A percentile compares a stretch with the other conserved stretches of the same genome.
phyloP scores from a whole-genome alignment of 371 early-diverging fungal genomes.

The Mucor piriformis region DNA sequence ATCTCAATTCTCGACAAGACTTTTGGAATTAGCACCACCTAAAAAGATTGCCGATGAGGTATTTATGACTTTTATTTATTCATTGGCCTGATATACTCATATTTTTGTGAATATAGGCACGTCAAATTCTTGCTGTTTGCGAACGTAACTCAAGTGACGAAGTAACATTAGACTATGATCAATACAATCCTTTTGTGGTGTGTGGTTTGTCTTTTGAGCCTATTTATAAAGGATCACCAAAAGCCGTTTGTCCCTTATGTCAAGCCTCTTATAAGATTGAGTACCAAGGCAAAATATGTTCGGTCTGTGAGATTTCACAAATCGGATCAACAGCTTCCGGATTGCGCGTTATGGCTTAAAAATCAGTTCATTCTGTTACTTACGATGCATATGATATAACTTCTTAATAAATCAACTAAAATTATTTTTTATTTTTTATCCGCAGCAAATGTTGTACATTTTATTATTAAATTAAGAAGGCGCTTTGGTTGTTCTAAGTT shows the following conservation, averaged over 20 bases:
- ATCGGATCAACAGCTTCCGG: slow-evolving; percentile 39
- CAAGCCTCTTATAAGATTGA: slow-evolving; percentile 82
- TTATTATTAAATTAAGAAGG: too few species aligned
- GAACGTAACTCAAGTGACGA: slow-evolving; percentile 82
- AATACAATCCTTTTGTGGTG: slow-evolving; percentile 87
- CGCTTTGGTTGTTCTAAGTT: too few species aligned
- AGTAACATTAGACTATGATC: slow-evolving; percentile 84
- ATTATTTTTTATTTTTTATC: too few species aligned
- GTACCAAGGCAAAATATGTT: slow-evolving; percentile 74
- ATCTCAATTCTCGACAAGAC: slow-evolving; percentile 79
- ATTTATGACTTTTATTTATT: not conserved
- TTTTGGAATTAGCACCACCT: slow-evolving; percentile 86
- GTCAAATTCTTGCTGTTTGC: slow-evolving; percentile 72
- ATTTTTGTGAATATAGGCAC: slow-evolving; percentile 64
- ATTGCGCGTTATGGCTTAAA: not conserved
- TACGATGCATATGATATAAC: too few species aligned
- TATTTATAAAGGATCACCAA: slow-evolving; percentile 82
- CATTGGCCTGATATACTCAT: not conserved
- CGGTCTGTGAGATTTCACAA: slow-evolving; percentile 80
- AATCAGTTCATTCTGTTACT: too few species aligned
- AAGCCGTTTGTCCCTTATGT: slow-evolving; percentile 85
- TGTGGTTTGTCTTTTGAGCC: slow-evolving; percentile 83
- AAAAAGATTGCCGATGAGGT: slow-evolving; percentile 76
- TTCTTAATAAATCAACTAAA: too few species aligned
- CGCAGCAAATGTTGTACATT: too few species aligned